Conservation (phyloP, 1,284 basidiomycete species). For the Rhodofomes roseus region DNA sequence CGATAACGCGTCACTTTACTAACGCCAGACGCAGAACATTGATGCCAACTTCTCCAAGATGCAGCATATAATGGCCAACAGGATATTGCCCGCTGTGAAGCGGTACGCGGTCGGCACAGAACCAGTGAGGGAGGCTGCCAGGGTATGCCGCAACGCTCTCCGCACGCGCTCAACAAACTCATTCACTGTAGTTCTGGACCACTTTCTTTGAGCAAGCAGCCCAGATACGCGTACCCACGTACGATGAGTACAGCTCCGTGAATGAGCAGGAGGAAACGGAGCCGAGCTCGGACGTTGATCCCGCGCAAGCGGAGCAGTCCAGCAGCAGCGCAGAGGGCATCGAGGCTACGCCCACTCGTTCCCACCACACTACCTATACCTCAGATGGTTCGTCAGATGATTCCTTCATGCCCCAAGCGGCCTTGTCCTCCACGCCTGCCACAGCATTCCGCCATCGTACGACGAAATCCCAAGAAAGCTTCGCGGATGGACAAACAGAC, state of each 20-base stretch:
- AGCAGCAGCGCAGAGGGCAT: not conserved
- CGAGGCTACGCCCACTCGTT: slow-evolving; percentile 9
- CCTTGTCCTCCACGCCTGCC: slow-evolving; percentile 76
- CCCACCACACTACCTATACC: slow-evolving; percentile 23
- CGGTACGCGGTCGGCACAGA: slow-evolving; percentile 84
- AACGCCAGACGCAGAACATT: slow-evolving; percentile 61
- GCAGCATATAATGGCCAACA: slow-evolving; percentile 81
- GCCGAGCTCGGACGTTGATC: slow-evolving; percentile 27
- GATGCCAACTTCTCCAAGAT: slow-evolving; percentile 92
- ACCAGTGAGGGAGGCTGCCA: slow-evolving; percentile 85
- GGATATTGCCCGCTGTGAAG: slow-evolving; percentile 84
- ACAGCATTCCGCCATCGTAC: slow-evolving; percentile 33
- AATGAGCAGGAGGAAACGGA: slow-evolving; percentile 43
- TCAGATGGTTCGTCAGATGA: slow-evolving; percentile 46
- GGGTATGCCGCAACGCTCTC: slow-evolving; percentile 44
- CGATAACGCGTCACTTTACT: not conserved
- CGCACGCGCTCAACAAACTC: not conserved
- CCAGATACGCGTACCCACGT: slow-evolving; percentile 75
- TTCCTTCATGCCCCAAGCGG: slow-evolving; percentile 68
- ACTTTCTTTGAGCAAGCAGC: slow-evolving; percentile 92
- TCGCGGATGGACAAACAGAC: slow-evolving; percentile 37
- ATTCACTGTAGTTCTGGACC: slow-evolving; percentile 77
- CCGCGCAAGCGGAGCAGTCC: slow-evolving; percentile 10
- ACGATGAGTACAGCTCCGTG: slow-evolving; percentile 57
- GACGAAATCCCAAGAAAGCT: slow-evolving; percentile 35